phyloP scores from a whole-genome alignment of 805 yeast genomes.

The Ogataea sp. region DNA sequence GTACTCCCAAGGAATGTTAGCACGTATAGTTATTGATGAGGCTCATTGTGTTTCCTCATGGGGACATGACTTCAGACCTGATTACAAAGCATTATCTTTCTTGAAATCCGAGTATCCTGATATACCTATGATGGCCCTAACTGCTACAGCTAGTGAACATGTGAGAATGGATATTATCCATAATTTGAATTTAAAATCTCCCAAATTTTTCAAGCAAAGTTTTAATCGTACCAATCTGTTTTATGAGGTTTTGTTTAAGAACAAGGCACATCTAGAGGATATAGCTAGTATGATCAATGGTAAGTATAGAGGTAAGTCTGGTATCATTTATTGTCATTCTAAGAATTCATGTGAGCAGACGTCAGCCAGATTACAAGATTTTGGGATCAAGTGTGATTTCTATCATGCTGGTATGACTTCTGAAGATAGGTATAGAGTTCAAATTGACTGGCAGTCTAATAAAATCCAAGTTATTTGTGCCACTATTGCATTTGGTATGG shows the following conservation, averaged over 20 bases:
- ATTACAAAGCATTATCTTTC: conserved; percentile 71
- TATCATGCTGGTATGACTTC: conserved; percentile 96
- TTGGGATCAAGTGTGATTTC: conserved; percentile 61
- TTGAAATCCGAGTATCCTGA: conserved; percentile 69
- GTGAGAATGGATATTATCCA: conserved; percentile 82
- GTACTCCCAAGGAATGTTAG: conserved; percentile 48
- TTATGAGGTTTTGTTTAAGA: conserved; percentile 70
- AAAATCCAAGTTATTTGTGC: conserved; percentile 80
- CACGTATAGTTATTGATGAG: conserved; percentile 90
- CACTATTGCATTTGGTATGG: conserved; percentile 98
- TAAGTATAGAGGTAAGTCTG: conserved; percentile 53
- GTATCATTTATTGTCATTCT: conserved; percentile 91
- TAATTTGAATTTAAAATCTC: conserved; percentile 55
- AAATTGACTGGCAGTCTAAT: conserved; percentile 74
- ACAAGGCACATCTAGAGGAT: conserved; percentile 45
- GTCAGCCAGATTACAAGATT: conserved; percentile 45
- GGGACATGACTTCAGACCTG: conserved; percentile 99
- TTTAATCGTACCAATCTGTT: conserved; percentile 82
- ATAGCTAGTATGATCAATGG: conserved; percentile 46
- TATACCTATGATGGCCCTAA: conserved; percentile 89
- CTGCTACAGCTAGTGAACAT: conserved; percentile 93
- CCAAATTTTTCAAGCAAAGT: conserved; percentile 74
- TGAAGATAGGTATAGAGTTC: conserved; percentile 65
- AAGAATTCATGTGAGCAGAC: conserved; percentile 83
- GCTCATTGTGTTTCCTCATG: conserved; percentile 98